Evolutionary conservation across 179 eudicot genomes (phyloP).

Genomic region (Drosera spatulata): DNA sequence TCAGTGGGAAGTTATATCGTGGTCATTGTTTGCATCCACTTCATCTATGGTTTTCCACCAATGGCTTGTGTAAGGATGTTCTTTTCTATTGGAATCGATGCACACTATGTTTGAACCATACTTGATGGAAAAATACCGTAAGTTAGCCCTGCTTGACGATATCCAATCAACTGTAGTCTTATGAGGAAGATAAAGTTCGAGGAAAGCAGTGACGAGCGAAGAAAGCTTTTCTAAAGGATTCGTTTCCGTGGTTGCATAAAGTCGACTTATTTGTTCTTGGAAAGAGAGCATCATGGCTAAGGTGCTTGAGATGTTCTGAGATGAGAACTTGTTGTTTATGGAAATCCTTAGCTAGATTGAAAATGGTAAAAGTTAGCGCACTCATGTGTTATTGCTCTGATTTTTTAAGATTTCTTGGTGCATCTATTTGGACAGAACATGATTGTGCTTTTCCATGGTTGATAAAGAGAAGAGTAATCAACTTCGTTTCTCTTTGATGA

Average conservation of each 20-base stretch:
- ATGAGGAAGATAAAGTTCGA: conserved; percentile 23
- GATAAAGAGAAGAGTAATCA: too few species aligned
- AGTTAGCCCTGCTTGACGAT: conserved; percentile 10
- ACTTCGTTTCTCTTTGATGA: too few species aligned
- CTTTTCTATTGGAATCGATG: conserved; percentile 20
- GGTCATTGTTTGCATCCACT: conserved; percentile 21
- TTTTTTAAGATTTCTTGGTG: not conserved
- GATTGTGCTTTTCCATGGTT: too few species aligned
- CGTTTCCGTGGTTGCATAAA: conserved; percentile 17
- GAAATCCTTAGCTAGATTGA: not conserved
- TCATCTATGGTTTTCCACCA: conserved; percentile 20
- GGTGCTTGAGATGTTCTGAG: too few species aligned
- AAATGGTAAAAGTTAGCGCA: not conserved
- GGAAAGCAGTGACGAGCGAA: conserved; percentile 9
- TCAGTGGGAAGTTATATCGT: conserved; percentile 14
- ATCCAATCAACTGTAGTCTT: conserved; percentile 5
- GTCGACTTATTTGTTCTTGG: conserved; percentile 4
- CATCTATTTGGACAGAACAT: not conserved
- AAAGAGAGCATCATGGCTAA: conserved; percentile 5
- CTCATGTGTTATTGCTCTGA: not conserved
- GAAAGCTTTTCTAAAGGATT: conserved; percentile 9
- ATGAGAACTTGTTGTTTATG: not conserved
- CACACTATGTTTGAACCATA: conserved; percentile 11
- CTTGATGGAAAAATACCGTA: conserved; percentile 15
- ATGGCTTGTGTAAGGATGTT: conserved; percentile 12